These are phyloP conservation scores for Dothideomycetes sp. DNA, from an alignment of 2,329 filamentous ascomycete genomes.

Conservation along the genomic window DNA sequence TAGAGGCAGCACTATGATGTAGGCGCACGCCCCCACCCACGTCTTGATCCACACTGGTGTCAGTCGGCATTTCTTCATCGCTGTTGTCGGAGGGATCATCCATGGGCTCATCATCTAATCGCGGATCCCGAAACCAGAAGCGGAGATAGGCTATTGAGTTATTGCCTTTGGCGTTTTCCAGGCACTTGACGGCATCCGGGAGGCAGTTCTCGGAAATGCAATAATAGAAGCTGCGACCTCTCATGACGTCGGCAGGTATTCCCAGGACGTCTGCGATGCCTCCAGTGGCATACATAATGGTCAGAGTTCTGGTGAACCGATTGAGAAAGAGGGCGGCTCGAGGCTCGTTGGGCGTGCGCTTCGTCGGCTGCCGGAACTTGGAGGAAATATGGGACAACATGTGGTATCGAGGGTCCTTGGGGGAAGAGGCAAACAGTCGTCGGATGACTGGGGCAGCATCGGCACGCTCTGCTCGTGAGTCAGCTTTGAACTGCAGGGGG, in stretches of 20 bases:
- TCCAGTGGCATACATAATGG: constrained; percentile 77
- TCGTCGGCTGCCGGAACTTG: constrained; percentile 55
- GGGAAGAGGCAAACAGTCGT: constrained; percentile 69
- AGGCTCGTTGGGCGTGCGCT: constrained; percentile 56
- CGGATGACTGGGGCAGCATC: constrained; percentile 68
- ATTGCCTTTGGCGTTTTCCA: constrained; percentile 80
- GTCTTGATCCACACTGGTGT: constrained; percentile 36
- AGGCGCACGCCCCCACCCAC: constrained; percentile 35
- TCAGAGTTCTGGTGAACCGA: constrained; percentile 70
- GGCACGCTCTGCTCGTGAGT: constrained; percentile 51
- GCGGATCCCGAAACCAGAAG: constrained; percentile 72
- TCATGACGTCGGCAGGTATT: constrained; percentile 55
- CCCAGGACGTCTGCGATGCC: constrained; percentile 67
- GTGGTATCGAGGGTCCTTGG: constrained; percentile 74
- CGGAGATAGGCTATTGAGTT: constrained; percentile 84
- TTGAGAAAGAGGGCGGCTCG: constrained; percentile 78
- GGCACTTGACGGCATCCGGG: constrained; percentile 61
- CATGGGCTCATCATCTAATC: constrained; percentile 37
- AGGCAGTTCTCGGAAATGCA: constrained; percentile 73
- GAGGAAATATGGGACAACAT: constrained; percentile 78
- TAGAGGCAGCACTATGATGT: constrained; percentile 12
- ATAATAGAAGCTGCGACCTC: constrained; percentile 74
- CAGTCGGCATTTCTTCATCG: constrained; percentile 37
- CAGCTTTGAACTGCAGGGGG: background rate
- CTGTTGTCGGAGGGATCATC: constrained; percentile 31